Conservation (phyloP, 2,329 filamentous ascomycete genomes). For the Pseudonectria foliicola region DNA sequence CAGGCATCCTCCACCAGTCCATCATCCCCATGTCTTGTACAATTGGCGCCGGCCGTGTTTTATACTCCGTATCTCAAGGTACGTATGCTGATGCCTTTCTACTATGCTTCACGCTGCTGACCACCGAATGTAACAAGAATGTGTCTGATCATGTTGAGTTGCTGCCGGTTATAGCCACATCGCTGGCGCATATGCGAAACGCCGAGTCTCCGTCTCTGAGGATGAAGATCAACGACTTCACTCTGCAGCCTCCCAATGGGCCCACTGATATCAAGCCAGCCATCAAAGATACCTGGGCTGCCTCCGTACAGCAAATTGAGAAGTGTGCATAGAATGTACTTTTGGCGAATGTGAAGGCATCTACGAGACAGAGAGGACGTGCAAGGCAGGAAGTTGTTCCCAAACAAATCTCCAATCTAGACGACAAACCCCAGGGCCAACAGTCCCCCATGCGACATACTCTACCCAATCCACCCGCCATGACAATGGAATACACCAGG, state of each 20-base stretch:
- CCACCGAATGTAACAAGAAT: conserved; percentile 8
- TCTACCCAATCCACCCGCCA: no score
- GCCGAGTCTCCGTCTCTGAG: conserved; percentile 29
- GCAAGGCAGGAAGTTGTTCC: neutral
- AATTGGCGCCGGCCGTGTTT: conserved; percentile 30
- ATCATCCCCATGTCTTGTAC: conserved; percentile 16
- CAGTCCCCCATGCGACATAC: no score
- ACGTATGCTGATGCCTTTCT: neutral
- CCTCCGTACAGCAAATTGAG: conserved; percentile 8
- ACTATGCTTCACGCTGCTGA: conserved; percentile 4
- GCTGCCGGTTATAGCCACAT: conserved; percentile 23
- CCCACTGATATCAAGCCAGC: neutral
- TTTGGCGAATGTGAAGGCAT: conserved; percentile 9
- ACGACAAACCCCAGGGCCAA: no score
- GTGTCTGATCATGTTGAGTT: conserved; percentile 20
- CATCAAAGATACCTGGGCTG: neutral
- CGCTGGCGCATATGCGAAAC: conserved; percentile 25
- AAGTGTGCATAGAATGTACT: conserved; percentile 19
- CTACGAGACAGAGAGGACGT: conserved; percentile 5
- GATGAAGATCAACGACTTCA: conserved; percentile 18
- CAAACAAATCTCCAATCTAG: no score
- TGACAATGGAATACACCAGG: no score
- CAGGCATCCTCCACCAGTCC: conserved; percentile 8
- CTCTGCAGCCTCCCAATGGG: neutral
- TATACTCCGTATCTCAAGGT: conserved; percentile 30